phyloP scores from a whole-genome alignment of 495 filamentous ascomycete genomes.

The Astrocystis sublimbata region DNA sequence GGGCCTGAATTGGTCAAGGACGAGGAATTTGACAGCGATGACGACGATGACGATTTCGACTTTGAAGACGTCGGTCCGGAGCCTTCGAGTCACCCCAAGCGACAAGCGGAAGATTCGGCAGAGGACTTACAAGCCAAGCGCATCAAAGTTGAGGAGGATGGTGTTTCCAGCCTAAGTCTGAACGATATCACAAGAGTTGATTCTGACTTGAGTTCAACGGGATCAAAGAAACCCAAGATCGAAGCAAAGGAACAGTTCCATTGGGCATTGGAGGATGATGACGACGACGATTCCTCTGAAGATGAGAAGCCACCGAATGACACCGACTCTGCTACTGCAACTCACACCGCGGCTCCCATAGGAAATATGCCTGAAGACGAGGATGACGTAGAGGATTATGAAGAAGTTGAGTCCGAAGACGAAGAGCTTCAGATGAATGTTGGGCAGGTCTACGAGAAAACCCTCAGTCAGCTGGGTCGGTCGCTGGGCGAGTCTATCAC shows the following conservation, averaged over 20 bases:
- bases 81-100: constrained; percentile 19
- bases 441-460: constrained; percentile 75
- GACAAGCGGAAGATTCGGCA: constrained; percentile 38
- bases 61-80: neutral
- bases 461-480: constrained; percentile 69
- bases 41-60: constrained; percentile 13
- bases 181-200: constrained; percentile 34
- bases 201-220: constrained; percentile 11
- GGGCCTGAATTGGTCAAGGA: neutral
- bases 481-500: constrained; percentile 43
- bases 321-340: neutral
- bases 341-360: neutral
- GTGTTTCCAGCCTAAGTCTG: constrained; percentile 19
- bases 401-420: constrained; percentile 43
- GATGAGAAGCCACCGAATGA: constrained; percentile 8
- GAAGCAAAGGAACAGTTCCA: constrained; percentile 26
- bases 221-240: neutral
- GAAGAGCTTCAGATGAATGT: constrained; percentile 61
- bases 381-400: constrained; percentile 20
- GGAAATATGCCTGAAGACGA: constrained; percentile 13
- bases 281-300: constrained; percentile 29
- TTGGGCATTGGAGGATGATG: constrained; percentile 28
- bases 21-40: constrained; percentile 21
- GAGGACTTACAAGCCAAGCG: constrained; percentile 34
- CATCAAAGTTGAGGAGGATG: constrained; percentile 40